Conservation (phyloP, 306 rosid genomes). For the Adenanthera pavonina region DNA sequence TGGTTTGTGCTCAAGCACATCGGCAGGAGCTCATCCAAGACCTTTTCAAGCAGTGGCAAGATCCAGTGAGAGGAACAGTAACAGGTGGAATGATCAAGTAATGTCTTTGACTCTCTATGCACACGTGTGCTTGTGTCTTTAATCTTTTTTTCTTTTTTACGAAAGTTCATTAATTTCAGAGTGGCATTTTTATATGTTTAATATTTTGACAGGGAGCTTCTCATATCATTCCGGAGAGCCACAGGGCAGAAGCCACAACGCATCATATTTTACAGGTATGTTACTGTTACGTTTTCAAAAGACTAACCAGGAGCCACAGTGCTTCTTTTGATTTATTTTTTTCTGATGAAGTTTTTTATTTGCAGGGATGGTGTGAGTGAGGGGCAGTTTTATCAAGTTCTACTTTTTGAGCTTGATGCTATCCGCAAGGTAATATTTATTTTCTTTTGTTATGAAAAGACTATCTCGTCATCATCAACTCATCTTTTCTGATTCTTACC, state of each 20-base stretch:
- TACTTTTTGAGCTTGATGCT: conserved; percentile 93
- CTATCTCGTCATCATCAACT: neutral
- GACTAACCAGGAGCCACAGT: neutral
- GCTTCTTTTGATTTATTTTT: neutral
- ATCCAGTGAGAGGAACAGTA: conserved; percentile 80
- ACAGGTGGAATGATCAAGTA: conserved; percentile 98
- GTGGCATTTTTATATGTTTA: neutral
- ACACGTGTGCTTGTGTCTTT: neutral
- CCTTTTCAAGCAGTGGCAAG: conserved; percentile 90
- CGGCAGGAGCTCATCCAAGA: conserved; percentile 96
- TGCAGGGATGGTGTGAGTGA: conserved; percentile 98
- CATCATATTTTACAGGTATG: conserved; percentile 87
- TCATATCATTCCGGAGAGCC: conserved; percentile 92
- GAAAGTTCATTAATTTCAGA: neutral
- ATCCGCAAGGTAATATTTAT: conserved; percentile 68
- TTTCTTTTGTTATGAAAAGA: neutral
- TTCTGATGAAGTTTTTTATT: conserved; percentile 4
- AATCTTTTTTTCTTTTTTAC: neutral
- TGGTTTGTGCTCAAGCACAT: conserved; percentile 98
- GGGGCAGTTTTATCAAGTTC: conserved; percentile 94
- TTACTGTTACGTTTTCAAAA: neutral
- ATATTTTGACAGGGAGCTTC: conserved; percentile 70
- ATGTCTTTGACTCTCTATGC: conserved; percentile 19
- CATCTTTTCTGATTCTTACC: neutral
- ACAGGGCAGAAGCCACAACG: conserved; percentile 98